Percentiles rank a stretch among this genome's conserved stretches.
Evolutionary conservation across 192 early-diverging fungal species (phyloP).

Genomic region (Coemansia sp.): DNA sequence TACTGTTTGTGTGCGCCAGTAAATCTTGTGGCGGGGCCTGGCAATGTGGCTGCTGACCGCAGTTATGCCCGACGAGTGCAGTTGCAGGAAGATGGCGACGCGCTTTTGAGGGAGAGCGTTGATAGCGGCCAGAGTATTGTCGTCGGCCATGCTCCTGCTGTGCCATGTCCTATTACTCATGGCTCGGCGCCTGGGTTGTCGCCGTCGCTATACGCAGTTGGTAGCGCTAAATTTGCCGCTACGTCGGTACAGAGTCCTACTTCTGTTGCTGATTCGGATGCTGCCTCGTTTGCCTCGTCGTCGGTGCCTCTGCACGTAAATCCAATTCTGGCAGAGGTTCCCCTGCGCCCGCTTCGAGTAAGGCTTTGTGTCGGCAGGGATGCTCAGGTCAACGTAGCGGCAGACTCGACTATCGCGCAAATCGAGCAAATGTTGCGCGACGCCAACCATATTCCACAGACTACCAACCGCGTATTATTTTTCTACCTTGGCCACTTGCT

Average conservation of each 20-base stretch:
- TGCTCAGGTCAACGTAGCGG: constrained; percentile 15
- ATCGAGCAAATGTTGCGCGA: constrained; percentile 28
- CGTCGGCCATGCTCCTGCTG: not conserved
- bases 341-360: constrained; percentile 9
- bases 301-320: not conserved
- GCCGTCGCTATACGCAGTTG: not conserved
- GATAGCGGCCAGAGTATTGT: not conserved
- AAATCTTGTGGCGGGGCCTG: constrained; percentile 50
- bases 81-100: not conserved
- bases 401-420: constrained; percentile 35
- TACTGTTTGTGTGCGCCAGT: constrained; percentile 66
- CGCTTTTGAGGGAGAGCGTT: not conserved
- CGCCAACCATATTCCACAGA: constrained; percentile 12
- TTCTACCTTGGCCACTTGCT: constrained; percentile 60
- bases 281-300: constrained; percentile 10
- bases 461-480: constrained; percentile 36
- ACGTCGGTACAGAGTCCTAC: constrained; percentile 13
- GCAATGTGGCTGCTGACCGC: not conserved
- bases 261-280: constrained; percentile 12
- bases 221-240: not conserved
- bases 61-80: constrained; percentile 7
- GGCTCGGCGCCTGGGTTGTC: not conserved
- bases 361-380: constrained; percentile 29
- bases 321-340: not conserved
- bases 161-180: not conserved